Evolutionary conservation across 306 rosid species (phyloP), one percentile per base, ranked within the genome.

Genomic region (Corylus heterophylla): DNA sequence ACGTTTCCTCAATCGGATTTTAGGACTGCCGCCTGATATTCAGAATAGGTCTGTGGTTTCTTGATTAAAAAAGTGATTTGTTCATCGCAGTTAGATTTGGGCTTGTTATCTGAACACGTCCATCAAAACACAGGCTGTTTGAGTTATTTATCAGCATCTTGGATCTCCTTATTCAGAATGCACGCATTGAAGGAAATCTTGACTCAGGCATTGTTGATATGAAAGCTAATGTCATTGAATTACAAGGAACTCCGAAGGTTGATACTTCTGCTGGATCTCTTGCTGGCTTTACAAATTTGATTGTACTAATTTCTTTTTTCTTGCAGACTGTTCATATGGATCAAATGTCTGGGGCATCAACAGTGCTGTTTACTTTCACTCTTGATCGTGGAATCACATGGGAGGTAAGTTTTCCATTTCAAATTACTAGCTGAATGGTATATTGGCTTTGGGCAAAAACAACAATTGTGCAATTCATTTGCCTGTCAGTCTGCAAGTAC

Each of bases 171-270:
- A 74, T 93, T 86, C 96, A 92, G 80, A 95, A 91, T 85, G 99
- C 99, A 80, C 98, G 89, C 54, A 85, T 91, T 77, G 99, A 95
- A 89, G 99, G 99, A 77, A 93, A 91, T 86, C 99, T 95, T 71
- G 99, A 95, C 84, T 72, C 98, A 0, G 99, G 99, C 86, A 95
- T 95, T 82, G 96, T 95, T 80, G 98, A 95, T 87, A 80, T 95
- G 92, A 93, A 86, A 90, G 99, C 99, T 75, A 93, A 93, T 79
- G 78, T 89, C 59, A 74, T 95, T 83, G 97, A 95, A 81, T 87
- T 90, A 63, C 92, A 85, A 85, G 99, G 96, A 85, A 84, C 90
- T 76, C 98, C 99, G 10, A 95, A 95, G 99, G 99, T 95, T 79
- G 44, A 37, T 83, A 69, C 80, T 73, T 61, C 31, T 67, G 67